A percentile compares a stretch with the other conserved stretches of the same genome.
Conservation (phyloP, 257 asterid genomes). For the Catharanthus roseus region DNA sequence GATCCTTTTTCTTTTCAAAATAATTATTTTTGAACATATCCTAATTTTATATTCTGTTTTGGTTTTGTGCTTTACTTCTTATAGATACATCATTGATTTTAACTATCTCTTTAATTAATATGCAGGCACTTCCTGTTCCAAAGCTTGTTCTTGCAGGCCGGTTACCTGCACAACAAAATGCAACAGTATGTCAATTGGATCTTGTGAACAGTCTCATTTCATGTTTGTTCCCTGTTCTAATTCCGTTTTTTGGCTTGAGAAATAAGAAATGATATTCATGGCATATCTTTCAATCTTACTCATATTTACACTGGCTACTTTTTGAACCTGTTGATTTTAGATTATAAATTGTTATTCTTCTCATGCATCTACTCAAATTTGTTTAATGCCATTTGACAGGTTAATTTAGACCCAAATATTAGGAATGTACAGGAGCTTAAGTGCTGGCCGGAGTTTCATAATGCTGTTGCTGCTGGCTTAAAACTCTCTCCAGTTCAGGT, state of each 20-base stretch:
- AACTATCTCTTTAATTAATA: slow-evolving; percentile 10
- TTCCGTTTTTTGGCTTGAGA: not conserved
- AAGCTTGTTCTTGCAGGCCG: slow-evolving; percentile 98
- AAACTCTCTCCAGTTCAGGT: slow-evolving; percentile 95
- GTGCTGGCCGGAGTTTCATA: slow-evolving; percentile 98
- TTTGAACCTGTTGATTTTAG: not conserved
- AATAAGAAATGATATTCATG: not conserved
- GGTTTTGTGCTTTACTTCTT: slow-evolving; percentile 8
- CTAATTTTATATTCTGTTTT: slow-evolving; percentile 7
- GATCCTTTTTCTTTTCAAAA: not conserved
- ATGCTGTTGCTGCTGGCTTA: slow-evolving; percentile 98
- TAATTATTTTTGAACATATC: not conserved
- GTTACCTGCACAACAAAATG: slow-evolving; percentile 96
- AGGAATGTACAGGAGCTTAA: slow-evolving; percentile 85
- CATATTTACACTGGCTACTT: not conserved
- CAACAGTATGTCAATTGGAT: slow-evolving; percentile 47
- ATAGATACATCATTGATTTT: not conserved
- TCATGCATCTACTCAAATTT: not conserved
- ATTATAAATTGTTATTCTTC: not conserved
- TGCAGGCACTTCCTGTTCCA: slow-evolving; percentile 91
- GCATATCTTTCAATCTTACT: not conserved
- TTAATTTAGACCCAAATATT: slow-evolving; percentile 76
- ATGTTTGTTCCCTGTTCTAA: not conserved
- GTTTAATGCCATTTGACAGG: slow-evolving; percentile 37
- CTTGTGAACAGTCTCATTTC: not conserved